Evolutionary conservation across 495 filamentous ascomycete genomes (phyloP).

Genomic region (Aspergillus diversus): DNA sequence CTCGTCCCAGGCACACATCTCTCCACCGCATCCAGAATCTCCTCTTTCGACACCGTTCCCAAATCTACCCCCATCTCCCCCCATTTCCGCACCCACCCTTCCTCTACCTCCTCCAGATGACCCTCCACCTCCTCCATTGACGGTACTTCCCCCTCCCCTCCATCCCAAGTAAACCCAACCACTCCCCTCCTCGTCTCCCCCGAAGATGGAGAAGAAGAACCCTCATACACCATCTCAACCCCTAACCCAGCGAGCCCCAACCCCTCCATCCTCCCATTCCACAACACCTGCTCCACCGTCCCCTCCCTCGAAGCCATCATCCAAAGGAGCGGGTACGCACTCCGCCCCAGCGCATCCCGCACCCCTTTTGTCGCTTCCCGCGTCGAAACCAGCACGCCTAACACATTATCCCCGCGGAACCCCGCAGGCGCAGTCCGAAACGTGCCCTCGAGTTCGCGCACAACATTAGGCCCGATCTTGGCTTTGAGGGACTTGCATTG

Average conservation of each 20-base stretch:
- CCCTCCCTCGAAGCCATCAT: conserved; percentile 51
- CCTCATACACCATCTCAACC: conserved; percentile 57
- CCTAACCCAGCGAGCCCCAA: conserved; percentile 67
- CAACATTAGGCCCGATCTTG: conserved; percentile 62
- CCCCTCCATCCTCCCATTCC: conserved; percentile 58
- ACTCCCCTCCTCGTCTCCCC: conserved; percentile 28
- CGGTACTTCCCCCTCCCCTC: conserved; percentile 51
- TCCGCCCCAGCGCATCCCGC: conserved; percentile 67
- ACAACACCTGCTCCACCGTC: conserved; percentile 41
- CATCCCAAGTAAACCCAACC: conserved; percentile 61
- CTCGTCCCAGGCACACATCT: conserved; percentile 33
- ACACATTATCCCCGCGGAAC: conserved; percentile 57
- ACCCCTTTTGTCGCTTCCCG: conserved; percentile 61
- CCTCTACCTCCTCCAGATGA: conserved; percentile 29
- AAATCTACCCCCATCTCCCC: conserved; percentile 20
- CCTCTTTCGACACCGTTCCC: conserved; percentile 24
- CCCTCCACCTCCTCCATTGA: conserved; percentile 44
- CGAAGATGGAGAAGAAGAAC: conserved; percentile 16
- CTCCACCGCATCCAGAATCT: conserved; percentile 41
- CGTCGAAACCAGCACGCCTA: conserved; percentile 66
- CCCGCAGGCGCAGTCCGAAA: conserved; percentile 70
- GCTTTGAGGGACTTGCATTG: conserved; percentile 77
- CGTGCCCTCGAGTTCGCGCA: conserved; percentile 86
- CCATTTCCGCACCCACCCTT: conserved; percentile 41
- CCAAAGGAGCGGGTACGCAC: conserved; percentile 67